These are phyloP conservation scores for Nannochloropsis gaditana DNA, from an alignment of 108 stramenopile species.

Conservation along the genomic window DNA sequence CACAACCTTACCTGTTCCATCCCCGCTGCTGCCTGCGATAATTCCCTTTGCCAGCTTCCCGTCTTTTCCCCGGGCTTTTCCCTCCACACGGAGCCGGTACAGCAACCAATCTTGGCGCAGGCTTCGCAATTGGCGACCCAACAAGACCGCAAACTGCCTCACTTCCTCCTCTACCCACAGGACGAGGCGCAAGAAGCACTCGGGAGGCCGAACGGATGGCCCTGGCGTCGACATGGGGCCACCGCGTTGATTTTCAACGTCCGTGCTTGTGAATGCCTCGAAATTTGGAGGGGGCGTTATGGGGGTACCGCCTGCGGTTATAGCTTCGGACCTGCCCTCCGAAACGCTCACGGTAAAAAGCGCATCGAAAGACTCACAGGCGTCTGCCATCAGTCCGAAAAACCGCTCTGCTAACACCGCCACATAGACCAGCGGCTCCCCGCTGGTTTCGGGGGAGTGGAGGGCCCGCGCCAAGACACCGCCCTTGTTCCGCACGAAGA, in stretches of 20 bases:
- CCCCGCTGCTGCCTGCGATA: too few relatives aligned
- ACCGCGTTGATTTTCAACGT: too few relatives aligned
- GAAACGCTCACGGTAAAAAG: not conserved
- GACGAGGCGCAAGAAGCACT: not conserved
- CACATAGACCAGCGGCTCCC: not conserved
- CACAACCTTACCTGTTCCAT: too few relatives aligned
- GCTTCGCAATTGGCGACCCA: not conserved
- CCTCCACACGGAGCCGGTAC: too few relatives aligned
- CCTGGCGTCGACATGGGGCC: not conserved
- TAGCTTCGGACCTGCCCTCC: not conserved
- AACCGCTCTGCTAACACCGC: not conserved
- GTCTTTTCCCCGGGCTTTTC: too few relatives aligned
- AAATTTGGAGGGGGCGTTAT: too few relatives aligned
- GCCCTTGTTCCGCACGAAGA: not conserved
- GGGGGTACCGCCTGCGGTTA: too few relatives aligned
- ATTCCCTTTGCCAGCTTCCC: too few relatives aligned
- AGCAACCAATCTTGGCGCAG: too few relatives aligned
- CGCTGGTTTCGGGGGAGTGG: not conserved
- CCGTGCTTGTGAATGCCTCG: too few relatives aligned
- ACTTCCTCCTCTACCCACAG: slow-evolving; percentile 13
- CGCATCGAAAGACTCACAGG: not conserved
- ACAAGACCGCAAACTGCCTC: not conserved
- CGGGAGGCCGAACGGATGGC: not conserved
- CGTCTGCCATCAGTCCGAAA: not conserved
- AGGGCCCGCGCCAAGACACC: not conserved